Evolutionary conservation across 2,329 filamentous ascomycete species (phyloP), one percentile per base, ranked within the genome.

Genomic region (Triangularia setosa): DNA sequence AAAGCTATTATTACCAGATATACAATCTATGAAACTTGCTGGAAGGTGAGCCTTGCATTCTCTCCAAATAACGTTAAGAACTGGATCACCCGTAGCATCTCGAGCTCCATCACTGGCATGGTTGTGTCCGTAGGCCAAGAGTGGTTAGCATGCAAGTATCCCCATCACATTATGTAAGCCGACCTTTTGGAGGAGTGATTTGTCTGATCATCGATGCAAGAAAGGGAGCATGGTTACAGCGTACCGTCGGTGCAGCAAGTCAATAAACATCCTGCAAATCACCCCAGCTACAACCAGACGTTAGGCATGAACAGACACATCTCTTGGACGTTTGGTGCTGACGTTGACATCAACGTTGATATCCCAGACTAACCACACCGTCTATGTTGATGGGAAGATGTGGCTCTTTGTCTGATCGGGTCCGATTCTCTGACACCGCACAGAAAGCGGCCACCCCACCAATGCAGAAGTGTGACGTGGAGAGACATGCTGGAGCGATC

Each of bases 381-480:
- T 24, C 55, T 21, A 9, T 33, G 55, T 57, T 57, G 28, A 27
- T 5, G 53, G n/a, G n/a, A 21, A 33, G 5, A 9, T n/a, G n/a
- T n/a, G n/a, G n/a, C n/a, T 33, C 30, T 33, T 8, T 33, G 11
- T 33, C 30, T 33, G 18, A 48, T 48, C 30, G 35, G 33, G 30
- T 58, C 56, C 18, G 28, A 58, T 58, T 30, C 33, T 58, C 23
- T 40, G 33, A 40, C 33, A 40, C 33, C 33, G 33, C 27, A 23
- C 57, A 16, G 23, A 48, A 40, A 48, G 27, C 55, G 55, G 21
- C 28, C 23, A 21, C 35, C 57, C 57, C 57, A 33, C 33, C 57
- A 33, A 23, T 35, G 57, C 35, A 25, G 57, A 48, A 48, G 25
- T 30, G 58, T 60, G 58, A 60, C 58, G 40, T 60, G 58, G 58